phyloP scores from a whole-genome alignment of 371 early-diverging fungal genomes.

The Rhizopus delemar region DNA sequence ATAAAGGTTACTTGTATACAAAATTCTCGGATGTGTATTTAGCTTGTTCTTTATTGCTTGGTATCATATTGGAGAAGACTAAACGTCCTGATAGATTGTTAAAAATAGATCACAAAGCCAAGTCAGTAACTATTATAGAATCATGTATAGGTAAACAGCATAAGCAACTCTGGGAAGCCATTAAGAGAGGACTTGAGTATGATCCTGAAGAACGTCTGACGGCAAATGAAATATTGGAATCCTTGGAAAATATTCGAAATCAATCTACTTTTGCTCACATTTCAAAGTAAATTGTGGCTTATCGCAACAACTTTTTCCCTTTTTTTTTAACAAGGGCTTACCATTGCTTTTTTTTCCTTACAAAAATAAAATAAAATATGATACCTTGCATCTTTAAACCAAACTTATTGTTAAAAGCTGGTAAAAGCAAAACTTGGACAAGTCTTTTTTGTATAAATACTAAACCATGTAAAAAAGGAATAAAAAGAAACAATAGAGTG shows the following conservation, averaged over 20 bases:
- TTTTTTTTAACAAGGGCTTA: background rate
- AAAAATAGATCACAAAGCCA: background rate
- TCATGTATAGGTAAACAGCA: background rate
- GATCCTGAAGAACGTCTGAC: background rate
- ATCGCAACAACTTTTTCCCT: background rate
- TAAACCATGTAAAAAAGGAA: background rate
- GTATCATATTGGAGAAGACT: background rate
- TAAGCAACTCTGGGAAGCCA: background rate
- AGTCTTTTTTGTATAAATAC: background rate
- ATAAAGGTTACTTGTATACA: background rate
- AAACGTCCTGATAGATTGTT: background rate
- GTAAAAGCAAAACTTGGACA: background rate
- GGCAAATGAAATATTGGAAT: background rate
- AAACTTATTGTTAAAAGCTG: slow-evolving; percentile 1
- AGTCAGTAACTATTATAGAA: background rate
- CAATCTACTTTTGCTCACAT: background rate
- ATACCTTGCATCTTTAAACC: slow-evolving; percentile 13
- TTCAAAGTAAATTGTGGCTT: background rate
- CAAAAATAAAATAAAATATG: slow-evolving; percentile 4
- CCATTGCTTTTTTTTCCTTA: background rate
- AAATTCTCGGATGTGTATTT: background rate
- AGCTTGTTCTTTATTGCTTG: background rate
- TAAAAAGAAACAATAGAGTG: background rate
- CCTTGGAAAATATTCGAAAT: background rate
- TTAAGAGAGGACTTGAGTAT: background rate